Percentiles rank a stretch among this genome's conserved stretches.
Evolutionary conservation across 495 filamentous ascomycete species (phyloP).

Genomic region (Xylaria palmicola): DNA sequence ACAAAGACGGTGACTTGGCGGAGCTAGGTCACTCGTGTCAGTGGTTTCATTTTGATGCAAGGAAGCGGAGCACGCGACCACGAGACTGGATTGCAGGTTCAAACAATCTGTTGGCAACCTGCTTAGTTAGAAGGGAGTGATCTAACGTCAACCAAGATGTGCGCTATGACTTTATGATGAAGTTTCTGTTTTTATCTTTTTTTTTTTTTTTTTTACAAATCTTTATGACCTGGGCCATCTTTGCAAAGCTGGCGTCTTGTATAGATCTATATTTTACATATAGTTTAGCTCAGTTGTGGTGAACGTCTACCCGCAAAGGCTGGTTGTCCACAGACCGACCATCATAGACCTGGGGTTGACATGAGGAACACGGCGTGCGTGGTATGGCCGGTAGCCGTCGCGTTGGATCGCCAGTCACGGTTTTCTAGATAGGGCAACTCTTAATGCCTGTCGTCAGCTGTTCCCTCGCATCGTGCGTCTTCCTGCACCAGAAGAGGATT

Average conservation of each 20-base stretch:
- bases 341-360: background rate
- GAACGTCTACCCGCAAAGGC: background rate
- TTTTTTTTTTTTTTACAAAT: no score
- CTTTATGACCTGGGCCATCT: no score
- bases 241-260: no score
- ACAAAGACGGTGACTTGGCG: constrained; percentile 81
- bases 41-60: background rate
- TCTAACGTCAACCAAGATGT: background rate
- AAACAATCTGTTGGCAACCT: background rate
- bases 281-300: background rate
- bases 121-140: background rate
- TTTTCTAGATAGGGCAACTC: background rate
- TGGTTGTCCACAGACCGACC: background rate
- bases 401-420: background rate
- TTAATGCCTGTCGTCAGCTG: background rate
- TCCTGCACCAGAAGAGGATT: background rate
- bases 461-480: background rate
- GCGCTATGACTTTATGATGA: background rate
- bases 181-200: no score
- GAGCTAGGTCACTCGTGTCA: constrained; percentile 29
- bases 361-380: background rate
- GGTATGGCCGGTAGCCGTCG: background rate
- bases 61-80: background rate
- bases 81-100: background rate
- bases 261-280: no score